phyloP scores from a whole-genome alignment of 139 green algal species.

The Chlorella sp. region DNA sequence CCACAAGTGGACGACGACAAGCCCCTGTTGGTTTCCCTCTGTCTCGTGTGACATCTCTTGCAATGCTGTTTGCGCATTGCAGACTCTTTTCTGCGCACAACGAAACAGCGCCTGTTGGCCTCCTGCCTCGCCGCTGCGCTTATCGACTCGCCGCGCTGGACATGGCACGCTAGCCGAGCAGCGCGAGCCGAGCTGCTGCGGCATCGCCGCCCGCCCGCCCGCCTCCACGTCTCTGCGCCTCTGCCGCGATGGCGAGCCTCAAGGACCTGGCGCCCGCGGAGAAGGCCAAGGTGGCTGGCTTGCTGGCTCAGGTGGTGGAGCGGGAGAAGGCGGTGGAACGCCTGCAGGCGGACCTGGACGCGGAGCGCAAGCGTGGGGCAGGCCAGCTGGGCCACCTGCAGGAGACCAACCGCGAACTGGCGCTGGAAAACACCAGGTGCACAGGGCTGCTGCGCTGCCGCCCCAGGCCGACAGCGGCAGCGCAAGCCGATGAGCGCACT shows the following conservation, averaged over 20 bases:
- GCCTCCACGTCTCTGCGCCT: neutral
- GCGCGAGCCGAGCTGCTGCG: too few species aligned
- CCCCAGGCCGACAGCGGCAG: neutral
- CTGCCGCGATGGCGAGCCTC: slow-evolving; percentile 2
- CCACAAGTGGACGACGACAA: too few species aligned
- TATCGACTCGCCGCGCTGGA: neutral
- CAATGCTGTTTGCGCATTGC: too few species aligned
- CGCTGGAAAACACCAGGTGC: slow-evolving; percentile 34
- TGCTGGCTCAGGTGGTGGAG: slow-evolving; percentile 39
- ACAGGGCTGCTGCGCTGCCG: neutral
- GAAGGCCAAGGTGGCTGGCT: slow-evolving; percentile 40
- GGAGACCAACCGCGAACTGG: slow-evolving; percentile 17
- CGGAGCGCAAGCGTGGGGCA: neutral
- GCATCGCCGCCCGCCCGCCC: too few species aligned
- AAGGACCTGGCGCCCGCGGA: slow-evolving; percentile 34
- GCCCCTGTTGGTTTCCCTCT: too few species aligned
- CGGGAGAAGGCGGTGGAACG: slow-evolving; percentile 12
- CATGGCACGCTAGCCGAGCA: neutral
- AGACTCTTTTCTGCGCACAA: neutral
- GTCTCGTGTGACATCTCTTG: too few species aligned
- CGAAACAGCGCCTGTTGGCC: neutral
- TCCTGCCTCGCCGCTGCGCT: neutral
- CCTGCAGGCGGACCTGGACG: neutral
- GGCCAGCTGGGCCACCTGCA: slow-evolving; percentile 1
- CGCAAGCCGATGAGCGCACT: too few species aligned